A percentile compares a stretch with the other conserved stretches of the same genome.
Conservation (phyloP, 2,329 filamentous ascomycete genomes). For the Alternaria consortialis region DNA sequence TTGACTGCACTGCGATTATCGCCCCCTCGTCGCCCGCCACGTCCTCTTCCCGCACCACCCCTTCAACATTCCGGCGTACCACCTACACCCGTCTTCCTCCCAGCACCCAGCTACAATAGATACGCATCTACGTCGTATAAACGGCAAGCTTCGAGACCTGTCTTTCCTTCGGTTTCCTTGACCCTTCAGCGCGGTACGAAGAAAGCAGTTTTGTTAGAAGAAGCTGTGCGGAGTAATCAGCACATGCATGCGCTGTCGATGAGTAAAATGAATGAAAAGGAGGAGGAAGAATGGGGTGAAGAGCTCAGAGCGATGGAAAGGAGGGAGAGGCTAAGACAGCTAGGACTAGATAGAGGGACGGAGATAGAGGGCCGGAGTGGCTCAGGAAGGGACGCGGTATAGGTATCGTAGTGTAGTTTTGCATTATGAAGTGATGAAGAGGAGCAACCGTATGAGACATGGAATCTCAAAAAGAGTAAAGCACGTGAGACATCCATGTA, state of each 20-base stretch:
- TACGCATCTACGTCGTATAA: neutral
- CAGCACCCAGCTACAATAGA: neutral
- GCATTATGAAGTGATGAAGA: too few species aligned
- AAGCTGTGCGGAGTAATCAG: neutral
- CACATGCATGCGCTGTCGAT: neutral
- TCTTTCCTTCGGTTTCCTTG: too few species aligned
- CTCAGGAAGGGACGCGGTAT: too few species aligned
- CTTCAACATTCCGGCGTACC: neutral
- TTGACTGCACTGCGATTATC: neutral
- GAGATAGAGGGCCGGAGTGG: too few species aligned
- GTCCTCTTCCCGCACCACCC: neutral
- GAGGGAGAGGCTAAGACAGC: slow-evolving; percentile 17
- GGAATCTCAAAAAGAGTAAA: too few species aligned
- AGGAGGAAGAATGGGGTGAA: slow-evolving; percentile 15
- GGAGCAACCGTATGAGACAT: too few species aligned
- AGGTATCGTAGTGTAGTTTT: too few species aligned
- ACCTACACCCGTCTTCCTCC: neutral
- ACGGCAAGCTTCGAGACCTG: neutral
- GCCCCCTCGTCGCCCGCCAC: neutral
- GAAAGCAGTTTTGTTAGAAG: neutral
- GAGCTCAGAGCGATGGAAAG: slow-evolving; percentile 23
- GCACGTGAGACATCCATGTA: too few species aligned
- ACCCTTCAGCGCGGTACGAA: too few species aligned
- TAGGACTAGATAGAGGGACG: neutral
- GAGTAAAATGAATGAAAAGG: neutral